These are phyloP conservation scores for Endoconidiophora polonica DNA, from an alignment of 2,329 filamentous ascomycete species.

Conservation along the genomic window DNA sequence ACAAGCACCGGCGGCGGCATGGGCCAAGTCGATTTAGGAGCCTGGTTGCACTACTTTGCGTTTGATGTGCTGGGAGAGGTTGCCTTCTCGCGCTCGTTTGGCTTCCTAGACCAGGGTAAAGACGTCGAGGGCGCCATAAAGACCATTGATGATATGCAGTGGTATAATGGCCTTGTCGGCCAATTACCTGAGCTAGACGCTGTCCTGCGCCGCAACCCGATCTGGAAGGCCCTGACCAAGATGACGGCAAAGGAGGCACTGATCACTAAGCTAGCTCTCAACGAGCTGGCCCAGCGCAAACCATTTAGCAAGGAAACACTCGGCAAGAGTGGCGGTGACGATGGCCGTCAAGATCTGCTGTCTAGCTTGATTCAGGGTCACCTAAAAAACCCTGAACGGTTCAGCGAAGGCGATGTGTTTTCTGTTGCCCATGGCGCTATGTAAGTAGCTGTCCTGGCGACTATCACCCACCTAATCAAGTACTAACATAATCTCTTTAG, in stretches of 20 bases:
- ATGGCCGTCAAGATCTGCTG: slow-evolving; percentile 33
- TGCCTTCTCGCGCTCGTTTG: slow-evolving; percentile 21
- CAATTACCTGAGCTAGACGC: slow-evolving; percentile 34
- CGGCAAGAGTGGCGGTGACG: slow-evolving; percentile 23
- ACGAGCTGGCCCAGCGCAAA: slow-evolving; percentile 30
- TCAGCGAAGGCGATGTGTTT: slow-evolving; percentile 36
- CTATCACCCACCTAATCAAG: background rate
- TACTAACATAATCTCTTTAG: slow-evolving; percentile 17
- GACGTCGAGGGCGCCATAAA: slow-evolving; percentile 13
- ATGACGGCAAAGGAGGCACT: slow-evolving; percentile 28
- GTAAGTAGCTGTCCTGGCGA: slow-evolving; percentile 20
- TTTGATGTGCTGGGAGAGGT: slow-evolving; percentile 21
- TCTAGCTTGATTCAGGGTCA: slow-evolving; percentile 35
- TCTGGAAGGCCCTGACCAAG: slow-evolving; percentile 24
- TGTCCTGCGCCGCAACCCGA: slow-evolving; percentile 31
- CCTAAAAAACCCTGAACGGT: slow-evolving; percentile 30
- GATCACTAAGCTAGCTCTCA: slow-evolving; percentile 34
- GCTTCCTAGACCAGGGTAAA: slow-evolving; percentile 20
- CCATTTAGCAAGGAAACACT: slow-evolving; percentile 30
- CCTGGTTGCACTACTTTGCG: slow-evolving; percentile 22
- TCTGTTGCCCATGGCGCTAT: slow-evolving; percentile 40
- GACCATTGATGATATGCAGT: slow-evolving; percentile 34
- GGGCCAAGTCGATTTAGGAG: slow-evolving; percentile 27
- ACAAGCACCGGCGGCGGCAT: slow-evolving; percentile 16
- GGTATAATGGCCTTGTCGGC: slow-evolving; percentile 35